phyloP scores from a whole-genome alignment of 805 yeast species.

The Grigorovia transvaalensis region DNA sequence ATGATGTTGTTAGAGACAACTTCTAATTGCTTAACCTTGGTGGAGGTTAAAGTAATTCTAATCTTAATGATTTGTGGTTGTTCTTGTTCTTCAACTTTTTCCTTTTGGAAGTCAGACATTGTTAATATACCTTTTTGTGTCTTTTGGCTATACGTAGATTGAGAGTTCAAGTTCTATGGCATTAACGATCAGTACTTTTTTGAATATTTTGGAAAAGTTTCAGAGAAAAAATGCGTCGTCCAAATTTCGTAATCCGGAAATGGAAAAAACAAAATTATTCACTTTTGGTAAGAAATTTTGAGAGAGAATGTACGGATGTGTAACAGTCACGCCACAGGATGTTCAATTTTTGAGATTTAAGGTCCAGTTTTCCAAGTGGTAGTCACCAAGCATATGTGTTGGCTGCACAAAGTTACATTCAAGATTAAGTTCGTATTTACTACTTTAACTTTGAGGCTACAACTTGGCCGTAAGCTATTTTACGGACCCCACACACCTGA shows the following conservation, averaged over 20 bases:
- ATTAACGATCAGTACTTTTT: neutral
- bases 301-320: too few relatives aligned
- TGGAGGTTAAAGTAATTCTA: slow-evolving; percentile 97
- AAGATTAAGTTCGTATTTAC: too few relatives aligned
- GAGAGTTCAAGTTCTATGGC: neutral
- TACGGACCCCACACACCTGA: too few relatives aligned
- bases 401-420: too few relatives aligned
- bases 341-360: too few relatives aligned
- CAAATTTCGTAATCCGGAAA: neutral
- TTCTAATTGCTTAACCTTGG: slow-evolving; percentile 97
- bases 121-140: slow-evolving; percentile 34
- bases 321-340: too few relatives aligned
- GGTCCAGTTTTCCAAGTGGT: too few relatives aligned
- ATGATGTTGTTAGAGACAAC: slow-evolving; percentile 87
- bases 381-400: too few relatives aligned
- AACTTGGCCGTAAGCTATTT: too few relatives aligned
- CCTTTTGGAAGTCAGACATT: slow-evolving; percentile 79
- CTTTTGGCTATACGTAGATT: slow-evolving; percentile 11
- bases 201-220: neutral
- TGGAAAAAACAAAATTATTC: neutral
- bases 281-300: neutral
- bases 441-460: too few relatives aligned
- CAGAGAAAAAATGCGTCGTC: neutral
- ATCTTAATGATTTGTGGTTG: slow-evolving; percentile 86
- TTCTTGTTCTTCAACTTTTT: slow-evolving; percentile 74